A percentile compares a stretch with the other conserved stretches of the same genome.
Conservation (phyloP, 768 basidiomycete species). For the Filobasidium wieringae region DNA sequence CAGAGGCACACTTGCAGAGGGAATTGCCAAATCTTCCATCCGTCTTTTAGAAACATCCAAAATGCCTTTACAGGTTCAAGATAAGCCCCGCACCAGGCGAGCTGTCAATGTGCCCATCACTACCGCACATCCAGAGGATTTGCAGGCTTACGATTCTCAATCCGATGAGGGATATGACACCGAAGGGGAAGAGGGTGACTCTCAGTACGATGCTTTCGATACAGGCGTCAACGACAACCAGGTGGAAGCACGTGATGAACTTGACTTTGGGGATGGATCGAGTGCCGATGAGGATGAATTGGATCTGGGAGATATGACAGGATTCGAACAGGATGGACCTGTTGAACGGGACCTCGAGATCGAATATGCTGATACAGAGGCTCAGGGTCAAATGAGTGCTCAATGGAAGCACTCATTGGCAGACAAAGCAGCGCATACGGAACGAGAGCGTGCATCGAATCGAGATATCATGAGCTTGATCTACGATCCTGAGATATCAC, state of each 20-base stretch:
- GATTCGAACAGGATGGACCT: constrained; percentile 48
- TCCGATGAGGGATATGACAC: constrained; percentile 30
- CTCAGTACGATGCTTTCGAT: constrained; percentile 22
- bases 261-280: constrained; percentile 33
- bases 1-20: constrained; percentile 66
- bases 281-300: constrained; percentile 30
- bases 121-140: constrained; percentile 25
- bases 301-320: constrained; percentile 38
- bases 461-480: constrained; percentile 76
- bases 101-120: constrained; percentile 24
- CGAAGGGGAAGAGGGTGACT: constrained; percentile 30
- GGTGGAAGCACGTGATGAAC: constrained; percentile 25
- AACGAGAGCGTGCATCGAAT: constrained; percentile 42
- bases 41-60: constrained; percentile 72
- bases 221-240: constrained; percentile 17
- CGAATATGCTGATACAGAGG: constrained; percentile 37
- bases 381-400: constrained; percentile 45
- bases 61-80: constrained; percentile 46
- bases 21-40: constrained; percentile 67
- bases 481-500: constrained; percentile 58
- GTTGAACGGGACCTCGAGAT: constrained; percentile 46
- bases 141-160: constrained; percentile 19
- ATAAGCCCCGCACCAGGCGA: constrained; percentile 37
- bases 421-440: constrained; percentile 44
- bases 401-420: constrained; percentile 64